These are phyloP conservation scores for Talaromyces verruculosus DNA, from an alignment of 2,329 filamentous ascomycete species.

Conservation along the genomic window DNA sequence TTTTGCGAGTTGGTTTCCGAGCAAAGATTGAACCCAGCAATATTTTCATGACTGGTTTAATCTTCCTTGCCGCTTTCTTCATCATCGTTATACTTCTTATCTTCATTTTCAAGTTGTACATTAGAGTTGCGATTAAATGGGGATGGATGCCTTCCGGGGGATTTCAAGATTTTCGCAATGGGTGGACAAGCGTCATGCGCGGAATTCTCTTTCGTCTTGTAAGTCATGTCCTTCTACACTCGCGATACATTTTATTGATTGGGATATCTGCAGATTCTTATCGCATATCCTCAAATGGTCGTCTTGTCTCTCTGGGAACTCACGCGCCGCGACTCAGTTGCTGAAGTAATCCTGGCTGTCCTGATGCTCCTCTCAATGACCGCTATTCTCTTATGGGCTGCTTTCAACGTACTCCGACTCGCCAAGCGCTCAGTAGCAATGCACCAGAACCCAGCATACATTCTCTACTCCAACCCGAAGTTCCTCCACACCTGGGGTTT, in stretches of 20 bases:
- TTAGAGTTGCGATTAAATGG: constrained; percentile 71
- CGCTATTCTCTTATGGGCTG: constrained; percentile 76
- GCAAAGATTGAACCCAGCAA: constrained; percentile 85
- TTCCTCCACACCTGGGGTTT: constrained; percentile 97
- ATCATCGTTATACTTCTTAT: constrained; percentile 71
- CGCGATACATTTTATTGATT: constrained; percentile 10
- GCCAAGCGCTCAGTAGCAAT: constrained; percentile 83
- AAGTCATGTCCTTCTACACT: constrained; percentile 28
- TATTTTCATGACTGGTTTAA: constrained; percentile 86
- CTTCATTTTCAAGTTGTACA: constrained; percentile 74
- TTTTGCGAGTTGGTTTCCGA: constrained; percentile 84
- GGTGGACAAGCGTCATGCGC: constrained; percentile 89
- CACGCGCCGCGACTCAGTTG: constrained; percentile 78
- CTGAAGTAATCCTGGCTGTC: constrained; percentile 80
- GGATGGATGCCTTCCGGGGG: constrained; percentile 79
- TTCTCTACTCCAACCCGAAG: constrained; percentile 89
- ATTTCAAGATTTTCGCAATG: constrained; percentile 90
- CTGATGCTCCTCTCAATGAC: constrained; percentile 84
- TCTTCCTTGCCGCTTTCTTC: constrained; percentile 85
- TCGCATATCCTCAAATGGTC: constrained; percentile 90
- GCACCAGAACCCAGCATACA: constrained; percentile 96
- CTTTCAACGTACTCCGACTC: constrained; percentile 83
- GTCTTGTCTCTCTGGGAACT: constrained; percentile 94
- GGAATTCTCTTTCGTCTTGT: constrained; percentile 84
- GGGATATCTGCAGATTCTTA: constrained; percentile 56